phyloP scores from a whole-genome alignment of 306 rosid genomes.

The barrel medic (Medicago truncatula) region MtrunA17r5.0-ANR NC_053049.1:35126001-35126500 shows the following conservation, averaged over 20 bases:
- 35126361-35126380: conserved; percentile 1
- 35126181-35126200: background rate
- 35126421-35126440: conserved; percentile 19
- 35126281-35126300: background rate
- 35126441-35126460: conserved; percentile 8
- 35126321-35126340: background rate
- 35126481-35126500: conserved; percentile 1
- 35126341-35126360: background rate
- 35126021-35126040: conserved; percentile 10
- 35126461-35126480: conserved; percentile 20
- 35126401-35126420: background rate
- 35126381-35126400: background rate
- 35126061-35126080: background rate
- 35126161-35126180: background rate
- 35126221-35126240: background rate
- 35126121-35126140: background rate
- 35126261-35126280: background rate
- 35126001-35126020: background rate
- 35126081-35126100: background rate
- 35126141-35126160: background rate
- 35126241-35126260: background rate
- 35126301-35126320: background rate
- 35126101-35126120: background rate
- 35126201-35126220: background rate
- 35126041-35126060: background rate